Conservation (phyloP, 352 stramenopile genomes). For the Phytophthora capsici region DNA sequence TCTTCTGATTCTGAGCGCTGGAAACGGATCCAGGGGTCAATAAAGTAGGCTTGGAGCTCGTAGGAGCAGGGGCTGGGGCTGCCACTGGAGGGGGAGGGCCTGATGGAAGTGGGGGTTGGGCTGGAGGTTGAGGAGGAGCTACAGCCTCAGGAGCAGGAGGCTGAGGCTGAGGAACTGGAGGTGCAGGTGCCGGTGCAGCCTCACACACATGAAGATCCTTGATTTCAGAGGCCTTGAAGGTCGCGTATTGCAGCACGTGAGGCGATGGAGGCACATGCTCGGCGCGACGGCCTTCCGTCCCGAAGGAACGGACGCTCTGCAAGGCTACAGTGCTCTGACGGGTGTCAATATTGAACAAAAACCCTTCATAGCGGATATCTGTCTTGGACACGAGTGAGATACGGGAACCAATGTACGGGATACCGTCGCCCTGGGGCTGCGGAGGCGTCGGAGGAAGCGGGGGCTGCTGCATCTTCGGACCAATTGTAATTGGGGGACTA, state of each 20-base stretch:
- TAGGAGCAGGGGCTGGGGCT: conserved; percentile 9
- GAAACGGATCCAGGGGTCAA: conserved; percentile 64
- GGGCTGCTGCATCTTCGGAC: conserved; percentile 30
- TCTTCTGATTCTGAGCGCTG: conserved; percentile 40
- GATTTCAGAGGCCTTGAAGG: conserved; percentile 86
- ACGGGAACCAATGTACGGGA: conserved; percentile 84
- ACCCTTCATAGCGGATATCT: conserved; percentile 88
- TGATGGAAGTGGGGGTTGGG: conserved; percentile 34
- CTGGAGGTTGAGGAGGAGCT: conserved; percentile 5
- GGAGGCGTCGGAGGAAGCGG: conserved; percentile 27
- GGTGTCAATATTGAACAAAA: conserved; percentile 89
- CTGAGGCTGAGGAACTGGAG: conserved; percentile 25
- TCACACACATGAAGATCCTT: conserved; percentile 89
- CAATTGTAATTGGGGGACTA: not conserved
- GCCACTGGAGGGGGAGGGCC: conserved; percentile 19
- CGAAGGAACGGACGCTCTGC: conserved; percentile 83
- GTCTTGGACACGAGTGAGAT: conserved; percentile 89
- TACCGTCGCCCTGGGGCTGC: conserved; percentile 45
- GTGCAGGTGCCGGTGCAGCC: conserved; percentile 49
- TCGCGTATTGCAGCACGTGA: conserved; percentile 79
- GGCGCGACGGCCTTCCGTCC: conserved; percentile 76
- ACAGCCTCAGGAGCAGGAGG: not conserved
- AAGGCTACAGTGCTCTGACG: conserved; percentile 83
- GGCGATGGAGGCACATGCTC: conserved; percentile 81
- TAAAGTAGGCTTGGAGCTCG: conserved; percentile 44